Base-by-base conservation (phyloP, 148 eudicot species). In the Rhododendron griersonianum region DNA sequence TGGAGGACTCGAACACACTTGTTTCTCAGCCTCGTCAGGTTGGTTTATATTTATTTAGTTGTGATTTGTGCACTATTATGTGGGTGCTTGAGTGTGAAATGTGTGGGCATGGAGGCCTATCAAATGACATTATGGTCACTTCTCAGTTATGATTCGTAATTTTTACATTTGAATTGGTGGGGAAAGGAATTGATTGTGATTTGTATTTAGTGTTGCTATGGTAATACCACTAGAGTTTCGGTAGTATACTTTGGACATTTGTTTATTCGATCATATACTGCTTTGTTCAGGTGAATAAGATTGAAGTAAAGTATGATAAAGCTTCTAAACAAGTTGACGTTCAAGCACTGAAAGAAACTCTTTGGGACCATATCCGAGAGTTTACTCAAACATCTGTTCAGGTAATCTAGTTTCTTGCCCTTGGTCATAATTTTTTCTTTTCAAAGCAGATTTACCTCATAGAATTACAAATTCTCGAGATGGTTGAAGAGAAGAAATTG, bases 21-120 rank as follows among this genome's bases (percentile, higher is more conserved):
- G 92, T 97, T 86, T 94, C 96, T 87, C 98, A 95, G 87, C 99
- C 98, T 82, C 99, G 98, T 48, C 98, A 97, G 99, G 99, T 97
- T 89, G 18, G 92, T 90, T 74, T 59, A 25, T 80, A 2, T 3
- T 53, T 47, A 21, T 81, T 55, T 63, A 37, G 3, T 81, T 71
- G 7, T 35, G 82, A 23, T 25, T 25, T 69, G 44, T 55, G 35
- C 35, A 35, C 86, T 33, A 23, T 11, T 67, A 41, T 14, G 61
- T 75, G 44, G 18, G 65, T 33, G 18, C 48, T 87, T 61, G 28
- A 47, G 81, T 83, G 11, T 28, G 77, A 71, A 18, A 51, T 84
- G 7, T 1, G 51, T 8, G 25, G 19, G 19, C 25, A 63, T 37
- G 47, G 61, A 45, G 44, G 57, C 37, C 23, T 44, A 44, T 65